Evolutionary conservation across 163 green algal species (phyloP), one percentile per base, ranked within the genome.

Genomic region (Scenedesmus sp.): DNA sequence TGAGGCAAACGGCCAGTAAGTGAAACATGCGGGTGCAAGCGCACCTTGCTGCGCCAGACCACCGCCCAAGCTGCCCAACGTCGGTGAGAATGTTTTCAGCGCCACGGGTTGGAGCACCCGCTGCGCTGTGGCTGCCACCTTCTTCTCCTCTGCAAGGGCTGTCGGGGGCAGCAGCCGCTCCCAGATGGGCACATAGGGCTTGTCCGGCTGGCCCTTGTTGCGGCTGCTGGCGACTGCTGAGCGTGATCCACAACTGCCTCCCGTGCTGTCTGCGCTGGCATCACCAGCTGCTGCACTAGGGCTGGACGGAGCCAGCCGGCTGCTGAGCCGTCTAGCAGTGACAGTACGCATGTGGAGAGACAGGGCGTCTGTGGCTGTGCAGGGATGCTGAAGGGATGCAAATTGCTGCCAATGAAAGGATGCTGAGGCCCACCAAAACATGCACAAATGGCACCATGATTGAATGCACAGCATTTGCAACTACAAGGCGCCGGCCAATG

Each of bases 141-240:
- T 13, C 30, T 37, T 44, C 56, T 61, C 51, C 37, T 87, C 87
- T 20, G 35, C 46, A 37, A 79, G 6, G 35, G 59, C 22, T 16
- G 79, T 49, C 6, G 33, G 3, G 12, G 86, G 53, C 65, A 51
- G 4, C 49, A 46, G 30, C 12, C 87, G 87, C 40, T 91, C 87
- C 87, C 87, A 91, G 40, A 91, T 91, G 2, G 87, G 87, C 30
- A 91, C 79, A 40, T 87, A 43, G 13, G 76, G 87, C 87, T 87
- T 87, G 59, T 87, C 79, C 10, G 43, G 40, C 78, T 53, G 42
- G 40, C 10, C 40, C 40, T 7, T 35, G 46, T 49, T 43, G 30
- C 42, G 81, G 81, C 81, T 70, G 81, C 81, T 70, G 30, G 42
- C 42, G 72, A 30, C 79, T 49, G 81, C 81, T 44, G 81, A 68